Base-by-base conservation (phyloP, 2,329 filamentous ascomycete species). In the Pseudofabraea citricarpa region DNA sequence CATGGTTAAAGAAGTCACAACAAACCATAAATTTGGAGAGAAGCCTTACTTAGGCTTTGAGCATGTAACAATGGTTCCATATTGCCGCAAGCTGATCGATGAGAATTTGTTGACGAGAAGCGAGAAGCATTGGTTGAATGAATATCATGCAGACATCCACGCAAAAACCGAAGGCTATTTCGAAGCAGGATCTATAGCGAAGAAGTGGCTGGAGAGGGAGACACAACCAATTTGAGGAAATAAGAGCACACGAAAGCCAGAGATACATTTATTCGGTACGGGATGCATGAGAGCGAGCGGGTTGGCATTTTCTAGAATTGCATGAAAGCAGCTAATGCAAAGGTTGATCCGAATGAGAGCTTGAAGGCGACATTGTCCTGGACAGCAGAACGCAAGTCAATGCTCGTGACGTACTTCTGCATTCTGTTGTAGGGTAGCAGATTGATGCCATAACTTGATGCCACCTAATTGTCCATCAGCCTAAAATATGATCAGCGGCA, bases 1-100 rank as follows among this genome's bases (percentile, higher is more conserved):
- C 52, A 85, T 97, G 73, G 89, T 94, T 22, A 85, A 79, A 53
- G 90, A 96, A 62, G 84, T 86, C n/a, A 74, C 90, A 65, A 95
- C 91, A 4, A 83, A 83, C 49, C 78, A 95, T 65, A 81, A 83
- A 26, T 97, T 97, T 60, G 91, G 90, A 16, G 91, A 95, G 56
- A 95, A 95, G 69, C 85, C 90, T 2, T 98, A 87, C 68, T 72
- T 97, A 26, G 90, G 90, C 3, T 98, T 98, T 55, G 91, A 98
- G 70, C 88, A 95, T 64, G 90, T 97, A 52, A 98, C 93, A 0
- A 89, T 98, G 89, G 89, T 91, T 15, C 93, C 93, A 0, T 90
- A 95, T 67, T 96, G 91, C 68, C 79, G 83, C 48, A 96, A 89
- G 49, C 70, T 98, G 51, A 90, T 95, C 51, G 87, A 97, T 56